Percentiles rank a stretch among this genome's conserved stretches.
Evolutionary conservation across 1,284 basidiomycete genomes (phyloP).

Genomic region (Heliocybe sulcata): DNA sequence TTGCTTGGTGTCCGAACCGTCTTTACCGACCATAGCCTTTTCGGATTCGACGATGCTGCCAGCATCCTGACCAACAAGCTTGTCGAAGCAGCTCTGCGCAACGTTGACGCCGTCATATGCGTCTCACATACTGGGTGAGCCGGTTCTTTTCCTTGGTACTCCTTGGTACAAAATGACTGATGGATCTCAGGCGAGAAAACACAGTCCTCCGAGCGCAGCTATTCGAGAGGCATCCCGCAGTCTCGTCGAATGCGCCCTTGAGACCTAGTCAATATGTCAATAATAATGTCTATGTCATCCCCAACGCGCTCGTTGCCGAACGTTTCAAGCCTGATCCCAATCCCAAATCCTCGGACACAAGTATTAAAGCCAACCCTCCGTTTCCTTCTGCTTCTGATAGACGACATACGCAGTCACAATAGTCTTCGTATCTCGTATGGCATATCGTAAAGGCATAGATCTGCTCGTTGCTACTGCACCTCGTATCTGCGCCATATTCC

Average conservation of each 20-base stretch:
- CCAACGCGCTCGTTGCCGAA: conserved; percentile 88
- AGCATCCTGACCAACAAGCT: conserved; percentile 97
- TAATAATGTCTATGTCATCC: conserved; percentile 80
- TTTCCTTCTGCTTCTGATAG: not conserved
- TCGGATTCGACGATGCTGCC: conserved; percentile 93
- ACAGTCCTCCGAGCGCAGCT: conserved; percentile 85
- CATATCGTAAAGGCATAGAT: conserved; percentile 96
- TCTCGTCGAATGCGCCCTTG: not conserved
- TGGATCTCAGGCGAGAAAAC: conserved; percentile 72
- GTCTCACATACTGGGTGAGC: conserved; percentile 92
- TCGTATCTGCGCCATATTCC: conserved; percentile 78
- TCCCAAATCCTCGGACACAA: conserved; percentile 41
- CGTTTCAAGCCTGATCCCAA: conserved; percentile 68
- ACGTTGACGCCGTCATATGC: conserved; percentile 92
- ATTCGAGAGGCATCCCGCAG: conserved; percentile 20
- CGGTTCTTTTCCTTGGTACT: no score
- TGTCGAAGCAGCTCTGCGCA: conserved; percentile 77
- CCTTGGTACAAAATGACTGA: no score
- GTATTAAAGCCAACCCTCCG: conserved; percentile 32
- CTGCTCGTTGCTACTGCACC: conserved; percentile 91
- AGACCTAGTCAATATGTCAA: conserved; percentile 31
- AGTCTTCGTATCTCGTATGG: conserved; percentile 90
- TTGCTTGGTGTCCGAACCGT: conserved; percentile 81
- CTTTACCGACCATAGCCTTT: conserved; percentile 96
- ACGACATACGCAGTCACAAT: conserved; percentile 66